phyloP scores from a whole-genome alignment of 176 grass and related monocot species.

The Oryza officinalis region DNA sequence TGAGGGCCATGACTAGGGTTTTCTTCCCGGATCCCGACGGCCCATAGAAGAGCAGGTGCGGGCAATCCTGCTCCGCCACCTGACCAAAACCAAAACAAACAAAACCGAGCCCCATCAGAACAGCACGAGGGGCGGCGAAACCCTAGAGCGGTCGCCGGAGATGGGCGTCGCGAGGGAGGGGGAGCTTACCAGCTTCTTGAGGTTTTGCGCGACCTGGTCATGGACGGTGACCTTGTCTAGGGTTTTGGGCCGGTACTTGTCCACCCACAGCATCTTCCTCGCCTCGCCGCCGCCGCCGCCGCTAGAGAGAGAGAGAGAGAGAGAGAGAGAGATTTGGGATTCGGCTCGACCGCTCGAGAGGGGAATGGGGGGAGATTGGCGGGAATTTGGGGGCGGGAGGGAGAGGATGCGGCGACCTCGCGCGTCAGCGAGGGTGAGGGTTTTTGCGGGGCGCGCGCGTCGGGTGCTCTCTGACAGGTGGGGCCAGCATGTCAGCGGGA shows the following conservation, averaged over 20 bases:
- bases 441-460: not conserved
- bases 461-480: not conserved
- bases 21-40: slow-evolving; percentile 92
- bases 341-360: slow-evolving; percentile 22
- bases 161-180: not conserved
- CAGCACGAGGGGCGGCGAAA: not conserved
- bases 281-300: not conserved
- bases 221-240: slow-evolving; percentile 90
- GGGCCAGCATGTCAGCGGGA: not conserved
- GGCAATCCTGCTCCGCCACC: slow-evolving; percentile 96
- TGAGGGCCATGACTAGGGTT: slow-evolving; percentile 95
- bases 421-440: not conserved
- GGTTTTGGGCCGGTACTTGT: slow-evolving; percentile 95
- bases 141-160: slow-evolving; percentile 24
- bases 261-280: slow-evolving; percentile 92
- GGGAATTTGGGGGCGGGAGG: slow-evolving; percentile 37
- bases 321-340: not conserved
- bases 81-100: not conserved
- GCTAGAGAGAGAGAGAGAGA: not conserved
- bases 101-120: not conserved
- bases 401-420: not conserved
- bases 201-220: slow-evolving; percentile 74
- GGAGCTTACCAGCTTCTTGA: slow-evolving; percentile 76
- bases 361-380: slow-evolving; percentile 32
- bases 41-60: slow-evolving; percentile 95